Base-by-base conservation (phyloP, 2,329 filamentous ascomycete species). In the Claviceps sp. region DNA sequence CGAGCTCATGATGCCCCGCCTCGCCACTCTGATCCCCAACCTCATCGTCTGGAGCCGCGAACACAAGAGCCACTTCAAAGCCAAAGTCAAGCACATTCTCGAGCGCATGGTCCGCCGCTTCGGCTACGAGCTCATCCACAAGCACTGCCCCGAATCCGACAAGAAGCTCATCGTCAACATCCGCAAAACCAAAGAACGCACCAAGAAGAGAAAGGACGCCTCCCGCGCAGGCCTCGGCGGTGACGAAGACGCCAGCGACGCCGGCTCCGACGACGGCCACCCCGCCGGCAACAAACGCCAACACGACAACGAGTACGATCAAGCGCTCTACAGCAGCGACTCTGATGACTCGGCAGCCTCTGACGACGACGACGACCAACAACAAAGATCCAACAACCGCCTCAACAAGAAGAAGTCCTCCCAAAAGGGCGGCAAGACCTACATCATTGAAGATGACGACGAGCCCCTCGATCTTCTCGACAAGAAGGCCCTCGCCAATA, bases 41-140 rank as follows among this genome's bases (percentile, higher is more conserved):
- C 75, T 97, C 20, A 88, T 97, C 75, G 82, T 90, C 43, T 98
- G 93, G 91, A 90, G 87, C 64, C 89, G 96, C 67, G 93, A 98
- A 69, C 94, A 98, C 74, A 97, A 97, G 72, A 89, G 89, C 13
- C 89, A 95, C 65, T 93, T 98, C 72, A 89, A 91, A 62, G 84
- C 87, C 48, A 98, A 97, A 74, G 90, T 98, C 59, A 97, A 96
- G 80, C 90, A 96, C 64, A 97, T 98, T 57, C 73, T 98, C 16
- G 93, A 98, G 71, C 82, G 93, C 50, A 89, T 96, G 78, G 85
- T 97, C 22, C 82, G 91, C 47, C 82, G 91, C 52, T 97, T 96
- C 63, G 90, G 93, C 47, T 85, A 86, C 46, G 85, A 91, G 2
- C 69, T 81, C 34, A 79, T 98, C 13, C 87, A 93, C 68, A 79